These are phyloP conservation scores for Gentiana macrophylla DNA, from an alignment of 257 asterid genomes.

Conservation along the genomic window DNA sequence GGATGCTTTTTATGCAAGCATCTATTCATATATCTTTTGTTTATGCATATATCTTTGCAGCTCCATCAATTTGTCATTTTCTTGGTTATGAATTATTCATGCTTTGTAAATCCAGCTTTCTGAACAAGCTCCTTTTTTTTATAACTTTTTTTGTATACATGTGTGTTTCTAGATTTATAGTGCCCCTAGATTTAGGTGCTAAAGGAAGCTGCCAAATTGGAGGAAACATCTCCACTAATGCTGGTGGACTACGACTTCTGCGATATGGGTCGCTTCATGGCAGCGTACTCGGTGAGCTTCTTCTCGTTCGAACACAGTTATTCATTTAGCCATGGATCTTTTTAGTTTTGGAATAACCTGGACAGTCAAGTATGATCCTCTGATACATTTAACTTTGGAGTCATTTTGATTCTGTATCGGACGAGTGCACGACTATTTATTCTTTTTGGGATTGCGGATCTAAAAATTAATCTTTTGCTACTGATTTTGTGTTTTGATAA, in stretches of 20 bases:
- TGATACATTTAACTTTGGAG: no score
- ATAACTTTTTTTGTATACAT: background rate
- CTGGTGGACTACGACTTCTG: slow-evolving; percentile 95
- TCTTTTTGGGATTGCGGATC: no score
- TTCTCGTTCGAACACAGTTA: background rate
- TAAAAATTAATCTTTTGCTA: no score
- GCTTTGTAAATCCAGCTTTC: background rate
- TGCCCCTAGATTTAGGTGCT: slow-evolving; percentile 99
- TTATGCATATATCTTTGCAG: background rate
- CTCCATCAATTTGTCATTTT: background rate
- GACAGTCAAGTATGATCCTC: no score
- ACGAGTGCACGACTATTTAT: no score
- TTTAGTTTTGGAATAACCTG: no score
- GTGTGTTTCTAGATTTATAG: slow-evolving; percentile 40
- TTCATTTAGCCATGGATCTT: no score
- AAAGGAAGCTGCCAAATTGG: slow-evolving; percentile 99
- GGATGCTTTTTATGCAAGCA: background rate
- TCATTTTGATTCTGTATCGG: no score
- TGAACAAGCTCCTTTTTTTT: slow-evolving; percentile 9
- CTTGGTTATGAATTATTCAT: background rate
- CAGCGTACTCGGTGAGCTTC: slow-evolving; percentile 72
- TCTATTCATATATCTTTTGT: background rate
- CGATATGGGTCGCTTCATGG: slow-evolving; percentile 98
- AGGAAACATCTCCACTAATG: slow-evolving; percentile 94
- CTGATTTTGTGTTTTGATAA: no score